Conservation (phyloP, 2,329 filamentous ascomycete genomes). For the Aspergillus pseudotamarii region DNA sequence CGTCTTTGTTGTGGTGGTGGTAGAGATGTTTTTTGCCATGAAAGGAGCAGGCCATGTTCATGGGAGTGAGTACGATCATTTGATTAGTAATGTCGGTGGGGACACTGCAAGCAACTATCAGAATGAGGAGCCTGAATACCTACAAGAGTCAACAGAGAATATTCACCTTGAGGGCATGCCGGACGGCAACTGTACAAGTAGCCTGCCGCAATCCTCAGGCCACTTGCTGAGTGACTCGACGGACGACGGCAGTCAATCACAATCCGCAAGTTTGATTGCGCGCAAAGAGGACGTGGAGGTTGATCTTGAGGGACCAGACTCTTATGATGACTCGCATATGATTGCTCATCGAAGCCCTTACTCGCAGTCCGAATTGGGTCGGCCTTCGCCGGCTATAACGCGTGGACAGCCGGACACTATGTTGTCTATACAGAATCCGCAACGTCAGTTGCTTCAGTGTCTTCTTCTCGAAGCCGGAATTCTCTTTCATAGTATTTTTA, state of each 20-base stretch:
- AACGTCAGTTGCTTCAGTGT: constrained; percentile 73
- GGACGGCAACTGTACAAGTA: constrained; percentile 10
- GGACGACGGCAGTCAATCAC: constrained; percentile 21
- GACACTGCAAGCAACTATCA: constrained; percentile 23
- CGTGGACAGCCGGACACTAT: constrained; percentile 31
- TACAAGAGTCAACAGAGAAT: constrained; percentile 22
- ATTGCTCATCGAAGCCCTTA: constrained; percentile 17
- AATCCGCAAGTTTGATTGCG: constrained; percentile 26
- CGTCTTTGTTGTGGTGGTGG: constrained; percentile 77
- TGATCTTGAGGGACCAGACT: constrained; percentile 59
- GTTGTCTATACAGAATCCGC: constrained; percentile 56
- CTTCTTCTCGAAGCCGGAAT: constrained; percentile 81
- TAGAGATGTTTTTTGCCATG: constrained; percentile 88
- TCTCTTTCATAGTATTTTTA: constrained; percentile 82
- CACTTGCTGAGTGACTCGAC: constrained; percentile 19
- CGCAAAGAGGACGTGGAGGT: constrained; percentile 59
- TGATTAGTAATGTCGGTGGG: constrained; percentile 35
- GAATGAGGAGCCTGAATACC: constrained; percentile 26
- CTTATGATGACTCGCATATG: constrained; percentile 24
- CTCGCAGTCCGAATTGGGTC: constrained; percentile 19
- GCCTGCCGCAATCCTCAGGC: constrained; percentile 13
- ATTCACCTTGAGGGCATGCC: constrained; percentile 24
- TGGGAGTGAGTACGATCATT: constrained; percentile 54
- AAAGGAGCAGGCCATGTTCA: constrained; percentile 64
- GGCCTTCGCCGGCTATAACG: constrained; percentile 16